These are phyloP conservation scores for Penicillium janthinellum DNA, from an alignment of 2,329 filamentous ascomycete species.

Conservation along the genomic window DNA sequence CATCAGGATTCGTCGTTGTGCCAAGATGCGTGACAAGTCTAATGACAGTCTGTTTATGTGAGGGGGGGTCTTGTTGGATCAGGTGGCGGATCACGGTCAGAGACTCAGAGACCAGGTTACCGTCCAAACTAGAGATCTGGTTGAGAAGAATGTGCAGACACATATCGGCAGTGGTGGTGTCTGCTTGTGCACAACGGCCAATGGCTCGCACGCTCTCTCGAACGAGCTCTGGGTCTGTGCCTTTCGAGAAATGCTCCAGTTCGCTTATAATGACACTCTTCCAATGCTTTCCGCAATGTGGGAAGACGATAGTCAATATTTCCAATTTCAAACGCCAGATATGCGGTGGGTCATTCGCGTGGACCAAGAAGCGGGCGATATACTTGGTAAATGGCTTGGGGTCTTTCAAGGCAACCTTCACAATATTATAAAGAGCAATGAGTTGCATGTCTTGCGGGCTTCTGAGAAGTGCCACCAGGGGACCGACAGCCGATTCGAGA, in stretches of 20 bases:
- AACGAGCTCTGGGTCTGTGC: slow-evolving; percentile 73
- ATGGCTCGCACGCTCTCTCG: slow-evolving; percentile 90
- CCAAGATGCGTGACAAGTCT: slow-evolving; percentile 89
- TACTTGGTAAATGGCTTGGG: slow-evolving; percentile 85
- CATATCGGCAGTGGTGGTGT: slow-evolving; percentile 68
- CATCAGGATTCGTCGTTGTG: slow-evolving; percentile 80
- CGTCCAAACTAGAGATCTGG: slow-evolving; percentile 86
- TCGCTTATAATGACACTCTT: slow-evolving; percentile 90
- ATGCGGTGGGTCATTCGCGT: slow-evolving; percentile 73
- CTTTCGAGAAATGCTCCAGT: slow-evolving; percentile 86
- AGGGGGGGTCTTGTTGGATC: slow-evolving; percentile 84
- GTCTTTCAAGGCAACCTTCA: slow-evolving; percentile 78
- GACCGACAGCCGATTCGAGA: slow-evolving; percentile 74
- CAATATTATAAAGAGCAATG: slow-evolving; percentile 89
- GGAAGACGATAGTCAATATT: slow-evolving; percentile 86
- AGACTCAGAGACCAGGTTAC: slow-evolving; percentile 85
- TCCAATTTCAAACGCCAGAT: slow-evolving; percentile 94
- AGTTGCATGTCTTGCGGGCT: slow-evolving; percentile 85
- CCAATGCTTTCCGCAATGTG: slow-evolving; percentile 70
- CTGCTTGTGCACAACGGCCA: slow-evolving; percentile 84
- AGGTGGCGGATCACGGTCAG: slow-evolving; percentile 93
- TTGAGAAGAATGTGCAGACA: slow-evolving; percentile 81
- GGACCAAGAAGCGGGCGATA: slow-evolving; percentile 84
- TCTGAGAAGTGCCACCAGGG: slow-evolving; percentile 81
- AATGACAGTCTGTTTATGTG: slow-evolving; percentile 82